Evolutionary conservation across 2,329 filamentous ascomycete species (phyloP), one percentile per base, ranked within the genome.

Genomic region (Talaromyces sp.): DNA sequence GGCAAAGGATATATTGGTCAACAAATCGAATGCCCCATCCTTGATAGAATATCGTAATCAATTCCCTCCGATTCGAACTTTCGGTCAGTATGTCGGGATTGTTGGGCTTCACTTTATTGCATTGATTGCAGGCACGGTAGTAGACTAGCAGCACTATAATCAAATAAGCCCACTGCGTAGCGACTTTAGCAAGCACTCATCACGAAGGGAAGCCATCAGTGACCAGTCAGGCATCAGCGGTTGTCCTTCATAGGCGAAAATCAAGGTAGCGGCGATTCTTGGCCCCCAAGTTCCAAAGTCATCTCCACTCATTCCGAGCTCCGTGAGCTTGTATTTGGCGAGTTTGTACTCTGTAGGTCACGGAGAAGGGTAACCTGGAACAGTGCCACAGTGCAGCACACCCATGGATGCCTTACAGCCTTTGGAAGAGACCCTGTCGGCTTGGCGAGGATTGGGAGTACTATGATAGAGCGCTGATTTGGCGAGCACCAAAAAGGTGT

Each of bases 261-360:
- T 22, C 29, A 36, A 36, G 29, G 27, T 31, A 34, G 51, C 51
- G 51, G 51, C 51, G 51, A 56, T 34, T 36, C 10, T 22, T 56
- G 51, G 51, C 49, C 51, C 51, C 51, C 51, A 56, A 56, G 29
- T 36, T 15, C 51, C n/a, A 56, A 17, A 19, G 27, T 22, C 51
- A 54, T 54, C 51, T 54, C 29, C 51, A 56, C 51, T 56, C 49
- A 36, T 56, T 56, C 29, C 29, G 51, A 36, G 51, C 29, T 56
- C 51, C 29, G 7, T 53, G 27, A 53, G 49, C 25, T 53, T 53
- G 49, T 53, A 29, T 53, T 53, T 53, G 45, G 49, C 25, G 25
- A n/a, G 49, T 31, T 51, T 53, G 49, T 53, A 5, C 17, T 29
- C 49, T 27, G 49, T n/a, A n/a, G 15, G 25, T n/a, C 22, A 29